Evolutionary conservation across 23 red algal genomes (phyloP), one percentile per base, ranked within the genome.

Genomic region (Gracilariopsis chorda): DNA sequence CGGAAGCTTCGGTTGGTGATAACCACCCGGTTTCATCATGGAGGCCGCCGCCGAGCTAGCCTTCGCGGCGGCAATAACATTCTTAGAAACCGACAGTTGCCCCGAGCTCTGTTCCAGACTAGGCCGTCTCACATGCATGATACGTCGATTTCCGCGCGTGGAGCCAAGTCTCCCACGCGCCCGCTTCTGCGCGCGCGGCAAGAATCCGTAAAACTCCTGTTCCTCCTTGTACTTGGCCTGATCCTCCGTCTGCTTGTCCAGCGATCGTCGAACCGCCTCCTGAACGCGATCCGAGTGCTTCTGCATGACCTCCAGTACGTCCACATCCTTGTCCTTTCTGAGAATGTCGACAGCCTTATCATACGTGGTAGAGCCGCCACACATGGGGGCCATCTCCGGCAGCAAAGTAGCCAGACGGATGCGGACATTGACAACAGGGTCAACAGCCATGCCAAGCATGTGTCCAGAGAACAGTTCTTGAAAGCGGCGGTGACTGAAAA

Each of bases 371-470:
- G 71, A 44, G 43, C 65, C 58, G 16, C 60, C 51, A 80, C 93
- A 95, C 78, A 78, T 83, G 0, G 84, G 82, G 4, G 84, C 65
- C 86, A 95, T 83, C 13, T 27, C 13, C 41, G 81, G 78, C 0
- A 95, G 80, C 62, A 88, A 9, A 74, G 19, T 58, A n/a, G 93
- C 93, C 27, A 95, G 51, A 28, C 86, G 36, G 41, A 95, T 92
- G 10, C 93, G 86, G 33, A 95, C 93, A 25, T 95, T 95, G n/a
- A 86, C 71, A 7, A 95, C 88, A 20, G 73, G 84, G 67, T 95
- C 93, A 48, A 2, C 60, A 17, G 87, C 81, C 28, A 95, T 64
- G 16, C 43, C 35, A 14, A 95, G 86, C 93, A 95, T 80, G 21
- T 88, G 45, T n/a, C 52, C 62, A n/a, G 93, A 87, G 82, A 95